Evolutionary conservation across 1,284 basidiomycete genomes (phyloP).

Genomic region (Marasmius sp.): DNA sequence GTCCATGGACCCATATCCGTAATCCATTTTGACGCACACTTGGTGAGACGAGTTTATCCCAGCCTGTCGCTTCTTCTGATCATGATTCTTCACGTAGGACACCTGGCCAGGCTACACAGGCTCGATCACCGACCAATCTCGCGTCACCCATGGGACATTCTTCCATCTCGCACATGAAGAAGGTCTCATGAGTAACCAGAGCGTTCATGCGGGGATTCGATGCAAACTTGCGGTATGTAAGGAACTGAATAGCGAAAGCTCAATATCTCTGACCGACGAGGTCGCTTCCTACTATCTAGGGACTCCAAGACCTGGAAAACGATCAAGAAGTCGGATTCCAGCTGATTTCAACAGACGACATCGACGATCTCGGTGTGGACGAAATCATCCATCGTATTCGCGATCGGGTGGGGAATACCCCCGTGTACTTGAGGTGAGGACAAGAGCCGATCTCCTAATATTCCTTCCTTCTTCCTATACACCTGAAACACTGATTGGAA

Average conservation of each 20-base stretch:
- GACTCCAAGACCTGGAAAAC: constrained; percentile 56
- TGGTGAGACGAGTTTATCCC: constrained; percentile 34
- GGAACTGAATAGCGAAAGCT: background rate
- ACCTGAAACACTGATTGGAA: no score
- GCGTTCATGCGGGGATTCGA: constrained; percentile 77
- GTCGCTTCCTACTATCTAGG: constrained; percentile 36
- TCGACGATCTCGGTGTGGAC: constrained; percentile 67
- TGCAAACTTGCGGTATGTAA: constrained; percentile 43
- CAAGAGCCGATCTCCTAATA: no score
- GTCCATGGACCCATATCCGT: constrained; percentile 77
- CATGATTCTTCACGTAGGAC: constrained; percentile 29
- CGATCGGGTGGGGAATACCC: constrained; percentile 61
- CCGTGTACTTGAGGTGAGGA: constrained; percentile 52
- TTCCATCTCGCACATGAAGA: constrained; percentile 74
- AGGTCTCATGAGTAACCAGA: constrained; percentile 68
- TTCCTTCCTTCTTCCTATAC: no score
- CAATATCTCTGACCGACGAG: background rate
- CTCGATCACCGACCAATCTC: constrained; percentile 55
- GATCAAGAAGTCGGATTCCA: constrained; percentile 70
- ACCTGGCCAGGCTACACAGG: constrained; percentile 59
- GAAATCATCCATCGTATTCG: constrained; percentile 65
- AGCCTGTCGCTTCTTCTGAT: background rate
- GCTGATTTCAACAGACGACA: constrained; percentile 71
- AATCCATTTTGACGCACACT: constrained; percentile 81
- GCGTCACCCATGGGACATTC: constrained; percentile 76